Conservation (phyloP, 305 asterid species). For the Withania somnifera region DNA sequence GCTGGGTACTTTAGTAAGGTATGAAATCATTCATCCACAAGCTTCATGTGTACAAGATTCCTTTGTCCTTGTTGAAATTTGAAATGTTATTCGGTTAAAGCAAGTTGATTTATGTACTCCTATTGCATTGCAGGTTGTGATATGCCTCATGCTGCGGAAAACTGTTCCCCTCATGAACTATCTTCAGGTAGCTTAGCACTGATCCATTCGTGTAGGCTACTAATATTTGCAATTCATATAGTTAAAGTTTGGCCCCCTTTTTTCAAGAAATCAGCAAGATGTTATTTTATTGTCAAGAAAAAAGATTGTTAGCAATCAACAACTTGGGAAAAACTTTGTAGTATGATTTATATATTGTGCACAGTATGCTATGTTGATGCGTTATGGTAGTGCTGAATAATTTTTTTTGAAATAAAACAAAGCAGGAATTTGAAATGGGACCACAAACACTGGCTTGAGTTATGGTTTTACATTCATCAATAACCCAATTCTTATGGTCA, state of each 20-base stretch:
- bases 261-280: neutral
- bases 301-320: neutral
- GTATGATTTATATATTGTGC: neutral
- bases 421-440: neutral
- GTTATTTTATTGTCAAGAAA: neutral
- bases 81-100: constrained; percentile 8
- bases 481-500: neutral
- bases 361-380: neutral
- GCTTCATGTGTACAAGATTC: neutral
- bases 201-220: neutral
- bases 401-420: too few species aligned
- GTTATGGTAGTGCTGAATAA: neutral
- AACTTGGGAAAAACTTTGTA: neutral
- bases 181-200: constrained; percentile 49
- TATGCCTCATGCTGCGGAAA: constrained; percentile 91
- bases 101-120: constrained; percentile 12
- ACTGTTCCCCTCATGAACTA: constrained; percentile 81
- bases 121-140: constrained; percentile 61
- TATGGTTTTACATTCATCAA: neutral
- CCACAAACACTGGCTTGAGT: neutral
- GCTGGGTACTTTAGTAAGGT: constrained; percentile 99
- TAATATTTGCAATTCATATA: neutral
- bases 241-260: neutral
- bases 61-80: neutral
- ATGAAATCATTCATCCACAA: constrained; percentile 7